These are phyloP conservation scores for Neofusicoccum umdonicola DNA, from an alignment of 2,329 filamentous ascomycete genomes.

Conservation along the genomic window DNA sequence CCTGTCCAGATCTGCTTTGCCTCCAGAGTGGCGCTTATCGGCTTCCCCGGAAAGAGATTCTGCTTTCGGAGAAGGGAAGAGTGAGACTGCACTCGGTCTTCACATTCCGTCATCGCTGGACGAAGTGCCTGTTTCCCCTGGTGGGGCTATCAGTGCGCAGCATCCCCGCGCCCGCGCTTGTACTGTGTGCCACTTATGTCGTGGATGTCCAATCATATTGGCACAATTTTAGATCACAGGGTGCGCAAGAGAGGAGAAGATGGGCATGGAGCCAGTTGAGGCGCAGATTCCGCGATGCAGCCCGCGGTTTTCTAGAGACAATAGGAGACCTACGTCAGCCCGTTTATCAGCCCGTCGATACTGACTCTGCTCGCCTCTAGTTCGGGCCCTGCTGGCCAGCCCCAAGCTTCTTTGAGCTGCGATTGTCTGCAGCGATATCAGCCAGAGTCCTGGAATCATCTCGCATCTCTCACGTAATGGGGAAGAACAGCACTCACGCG, in stretches of 20 bases:
- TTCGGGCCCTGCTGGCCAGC: slow-evolving; percentile 4
- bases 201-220: neutral
- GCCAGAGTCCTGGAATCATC: neutral
- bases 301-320: neutral
- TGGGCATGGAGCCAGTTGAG: neutral
- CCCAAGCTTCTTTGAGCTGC: slow-evolving; percentile 20
- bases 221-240: neutral
- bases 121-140: neutral
- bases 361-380: slow-evolving; percentile 3
- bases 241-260: neutral
- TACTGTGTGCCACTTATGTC: neutral
- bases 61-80: neutral
- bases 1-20: neutral
- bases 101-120: neutral
- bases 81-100: neutral
- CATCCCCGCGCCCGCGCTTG: neutral
- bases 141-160: neutral
- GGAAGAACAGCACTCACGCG: slow-evolving; percentile 33
- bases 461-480: slow-evolving; percentile 34
- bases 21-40: neutral
- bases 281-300: neutral
- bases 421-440: slow-evolving; percentile 1
- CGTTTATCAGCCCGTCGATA: slow-evolving; percentile 11
- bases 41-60: neutral
- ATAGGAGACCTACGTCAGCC: neutral